phyloP scores from a whole-genome alignment of 257 asterid species.

The Scutellaria minor region DNA sequence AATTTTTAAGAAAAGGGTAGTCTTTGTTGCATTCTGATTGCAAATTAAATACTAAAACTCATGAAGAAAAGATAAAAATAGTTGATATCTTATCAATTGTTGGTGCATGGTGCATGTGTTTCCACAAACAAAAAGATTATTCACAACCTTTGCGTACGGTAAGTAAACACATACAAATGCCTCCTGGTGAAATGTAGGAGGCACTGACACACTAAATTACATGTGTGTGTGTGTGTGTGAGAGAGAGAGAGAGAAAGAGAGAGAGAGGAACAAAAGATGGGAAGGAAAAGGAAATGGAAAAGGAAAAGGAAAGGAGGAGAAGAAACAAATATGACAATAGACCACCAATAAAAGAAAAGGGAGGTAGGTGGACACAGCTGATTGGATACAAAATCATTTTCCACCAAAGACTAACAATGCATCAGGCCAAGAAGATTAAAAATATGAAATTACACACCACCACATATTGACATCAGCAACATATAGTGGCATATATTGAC shows the following conservation, averaged over 20 bases:
- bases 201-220: slow-evolving; percentile 16
- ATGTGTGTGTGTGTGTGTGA: too few relatives aligned
- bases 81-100: slow-evolving; percentile 45
- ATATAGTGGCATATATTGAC: slow-evolving; percentile 37
- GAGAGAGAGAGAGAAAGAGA: not conserved
- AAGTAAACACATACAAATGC: not conserved
- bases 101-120: slow-evolving; percentile 79
- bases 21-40: slow-evolving; percentile 26
- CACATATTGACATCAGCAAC: slow-evolving; percentile 16
- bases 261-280: not conserved
- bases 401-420: not conserved
- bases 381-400: slow-evolving; percentile 32
- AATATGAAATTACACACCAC: slow-evolving; percentile 17
- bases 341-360: slow-evolving; percentile 34
- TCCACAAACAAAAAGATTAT: slow-evolving; percentile 53
- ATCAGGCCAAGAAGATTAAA: slow-evolving; percentile 27
- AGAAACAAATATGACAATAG: slow-evolving; percentile 26
- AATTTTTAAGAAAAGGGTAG: slow-evolving; percentile 7
- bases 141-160: slow-evolving; percentile 15
- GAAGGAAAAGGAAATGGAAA: slow-evolving; percentile 15
- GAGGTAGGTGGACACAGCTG: slow-evolving; percentile 25
- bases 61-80: slow-evolving; percentile 29
- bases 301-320: slow-evolving; percentile 25
- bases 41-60: slow-evolving; percentile 46
- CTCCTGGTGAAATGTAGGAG: slow-evolving; percentile 36